Evolutionary conservation across 768 basidiomycete species (phyloP), one percentile per base, ranked within the genome.

Genomic region (Calvatia gigantea): DNA sequence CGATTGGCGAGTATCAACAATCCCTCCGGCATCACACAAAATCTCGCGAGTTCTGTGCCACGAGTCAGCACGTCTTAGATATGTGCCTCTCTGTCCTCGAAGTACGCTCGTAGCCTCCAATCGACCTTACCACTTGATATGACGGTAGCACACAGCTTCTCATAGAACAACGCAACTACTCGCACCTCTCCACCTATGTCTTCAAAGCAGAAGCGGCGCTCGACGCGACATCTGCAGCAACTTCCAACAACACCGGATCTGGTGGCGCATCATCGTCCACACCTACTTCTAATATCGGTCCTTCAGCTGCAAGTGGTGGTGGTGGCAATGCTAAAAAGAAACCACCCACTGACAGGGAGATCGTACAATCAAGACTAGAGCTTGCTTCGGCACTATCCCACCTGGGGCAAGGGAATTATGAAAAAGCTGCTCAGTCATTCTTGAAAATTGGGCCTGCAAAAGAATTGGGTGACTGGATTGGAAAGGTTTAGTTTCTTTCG

Each of bases 151-250:
- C 23, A 27, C 37, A 93, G 91, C 80, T 94, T 33, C 80, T 94
- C 37, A 80, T 95, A 58, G 91, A 94, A 71, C 89, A 92, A 69
- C 77, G 83, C 57, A 92, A 91, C 69, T 94, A 94, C 69, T 74
- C 88, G 2, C 91, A 94, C 64, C 80, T 97, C 32, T 79, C 88
- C 6, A 94, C 90, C n/a, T 95, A 97, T 66, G 85, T 97, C 27
- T 92, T 88, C 81, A 97, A 97, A 70, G 93, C 94, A n/a, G 94
- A 97, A 58, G 86, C 91, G 0, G 89, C 92, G 0, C 76, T 97
- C 23, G 94, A 96, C 37, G 82, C 84, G 2, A 70, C 80, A 1
- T 60, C 73, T 1, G 70, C 72, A 2, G 66, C 74, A 12, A 61
- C 69, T 8, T 60, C 70, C 15, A 23, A 17, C 11, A 44, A 44